Base-by-base conservation (phyloP, 2,329 filamentous ascomycete genomes). In the Metarhizium anisopliae region DNA sequence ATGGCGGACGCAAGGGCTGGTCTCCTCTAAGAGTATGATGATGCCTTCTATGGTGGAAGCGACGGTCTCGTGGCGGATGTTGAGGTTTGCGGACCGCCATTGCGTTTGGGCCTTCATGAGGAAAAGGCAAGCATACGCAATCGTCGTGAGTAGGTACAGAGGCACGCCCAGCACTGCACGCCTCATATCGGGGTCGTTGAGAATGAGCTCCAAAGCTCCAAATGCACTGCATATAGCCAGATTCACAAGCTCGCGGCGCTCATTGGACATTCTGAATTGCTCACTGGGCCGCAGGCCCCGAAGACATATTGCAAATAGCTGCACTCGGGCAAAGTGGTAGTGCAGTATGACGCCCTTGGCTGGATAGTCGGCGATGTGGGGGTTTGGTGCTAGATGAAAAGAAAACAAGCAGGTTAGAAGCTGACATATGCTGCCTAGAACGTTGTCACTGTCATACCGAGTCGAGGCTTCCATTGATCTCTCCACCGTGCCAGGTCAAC, bases 301-400 rank as follows among this genome's bases (percentile, higher is more conserved):
- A 29, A 80, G 63, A 35, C 75, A 76, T 30, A 78, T 72, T 4
- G 77, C 78, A 49, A 77, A 74, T 8, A 80, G 65, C 50, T 78
- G 75, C 18, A 80, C 65, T 51, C 76, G 72, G 50, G 75, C 77
- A 60, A 78, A 80, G 61, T 79, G 69, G 58, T 77, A 77, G 60
- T 79, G 75, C 57, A 80, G 67, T 32, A 69, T 68, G 6, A 78
- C 75, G 29, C 74, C 76, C 63, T 77, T 77, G 54, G 74, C 72
- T 20, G 77, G 77, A 60, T 78, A 79, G 52, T 71, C 68, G 43
- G 74, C 72, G 40, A 80, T 70, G 58, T 76, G 72, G 55, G 70
- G 69, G 57, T 75, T 76, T 36, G 72, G 72, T 50, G 67, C 75
- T 78, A 55, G 38, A 35, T 11, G 10, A 35, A 35, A 2, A 35